Evolutionary conservation across 2,329 filamentous ascomycete genomes (phyloP).

Genomic region (Cladophialophora chaetospira): DNA sequence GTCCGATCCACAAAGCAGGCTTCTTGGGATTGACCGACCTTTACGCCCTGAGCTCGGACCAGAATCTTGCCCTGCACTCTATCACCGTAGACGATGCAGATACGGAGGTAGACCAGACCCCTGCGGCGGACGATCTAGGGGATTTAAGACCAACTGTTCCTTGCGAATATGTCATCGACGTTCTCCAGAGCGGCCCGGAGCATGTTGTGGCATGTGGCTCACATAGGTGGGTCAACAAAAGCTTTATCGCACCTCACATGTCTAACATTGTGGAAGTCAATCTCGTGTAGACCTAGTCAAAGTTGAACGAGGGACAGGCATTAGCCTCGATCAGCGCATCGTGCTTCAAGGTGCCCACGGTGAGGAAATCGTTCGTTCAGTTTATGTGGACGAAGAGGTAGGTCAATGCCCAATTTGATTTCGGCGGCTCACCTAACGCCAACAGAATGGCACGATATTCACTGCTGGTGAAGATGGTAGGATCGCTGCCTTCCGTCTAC

Average conservation of each 20-base stretch:
- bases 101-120: constrained; percentile 52
- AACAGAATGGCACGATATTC: constrained; percentile 44
- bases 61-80: constrained; percentile 61
- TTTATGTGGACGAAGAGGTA: constrained; percentile 49
- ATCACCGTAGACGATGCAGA: constrained; percentile 44
- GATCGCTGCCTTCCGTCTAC: constrained; percentile 26
- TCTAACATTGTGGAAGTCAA: constrained; percentile 18
- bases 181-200: constrained; percentile 40
- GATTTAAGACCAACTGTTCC: constrained; percentile 57
- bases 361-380: constrained; percentile 50
- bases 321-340: constrained; percentile 44
- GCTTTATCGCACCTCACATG: neutral
- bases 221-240: constrained; percentile 25
- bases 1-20: constrained; percentile 63
- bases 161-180: constrained; percentile 62
- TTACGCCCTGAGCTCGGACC: constrained; percentile 64
- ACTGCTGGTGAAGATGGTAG: constrained; percentile 49
- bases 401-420: constrained; percentile 16
- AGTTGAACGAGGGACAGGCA: constrained; percentile 34
- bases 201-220: constrained; percentile 32
- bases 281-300: constrained; percentile 45
- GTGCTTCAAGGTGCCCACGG: constrained; percentile 51
- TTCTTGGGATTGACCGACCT: constrained; percentile 57
- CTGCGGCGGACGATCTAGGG: constrained; percentile 53
- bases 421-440: constrained; percentile 9